Evolutionary conservation across 257 asterid genomes (phyloP).

Genomic region (Petrea volubilis): DNA sequence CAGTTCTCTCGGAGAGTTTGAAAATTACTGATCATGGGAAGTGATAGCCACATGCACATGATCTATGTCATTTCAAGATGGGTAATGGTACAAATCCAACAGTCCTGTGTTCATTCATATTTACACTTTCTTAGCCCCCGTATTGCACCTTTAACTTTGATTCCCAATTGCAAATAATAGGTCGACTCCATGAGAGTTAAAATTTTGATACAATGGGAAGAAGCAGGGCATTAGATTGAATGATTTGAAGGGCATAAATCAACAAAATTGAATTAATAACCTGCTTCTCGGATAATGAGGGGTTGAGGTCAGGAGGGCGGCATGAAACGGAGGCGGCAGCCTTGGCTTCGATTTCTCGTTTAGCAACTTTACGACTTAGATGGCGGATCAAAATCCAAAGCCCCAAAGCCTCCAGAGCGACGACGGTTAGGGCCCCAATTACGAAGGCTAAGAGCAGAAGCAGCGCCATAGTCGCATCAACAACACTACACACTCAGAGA

Average conservation of each 20-base stretch:
- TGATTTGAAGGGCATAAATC: not conserved
- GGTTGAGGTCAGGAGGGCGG: constrained; percentile 38
- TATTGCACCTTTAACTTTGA: too few species aligned
- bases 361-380: constrained; percentile 44
- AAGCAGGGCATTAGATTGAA: not conserved
- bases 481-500: not conserved
- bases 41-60: not conserved
- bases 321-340: constrained; percentile 20
- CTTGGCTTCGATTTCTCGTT: constrained; percentile 33
- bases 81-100: not conserved
- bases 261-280: constrained; percentile 28
- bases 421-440: constrained; percentile 63
- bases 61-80: not conserved
- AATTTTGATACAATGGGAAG: not conserved
- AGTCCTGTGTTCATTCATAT: not conserved
- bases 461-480: constrained; percentile 42
- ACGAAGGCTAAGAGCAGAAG: constrained; percentile 54
- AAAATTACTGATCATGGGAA: not conserved
- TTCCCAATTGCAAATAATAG: not conserved
- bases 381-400: constrained; percentile 56
- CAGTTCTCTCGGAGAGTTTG: not conserved
- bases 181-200: not conserved
- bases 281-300: constrained; percentile 61
- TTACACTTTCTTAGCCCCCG: too few species aligned
- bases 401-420: constrained; percentile 61